Conservation (phyloP, 805 yeast genomes). For the Teunomyces cretensis region DNA sequence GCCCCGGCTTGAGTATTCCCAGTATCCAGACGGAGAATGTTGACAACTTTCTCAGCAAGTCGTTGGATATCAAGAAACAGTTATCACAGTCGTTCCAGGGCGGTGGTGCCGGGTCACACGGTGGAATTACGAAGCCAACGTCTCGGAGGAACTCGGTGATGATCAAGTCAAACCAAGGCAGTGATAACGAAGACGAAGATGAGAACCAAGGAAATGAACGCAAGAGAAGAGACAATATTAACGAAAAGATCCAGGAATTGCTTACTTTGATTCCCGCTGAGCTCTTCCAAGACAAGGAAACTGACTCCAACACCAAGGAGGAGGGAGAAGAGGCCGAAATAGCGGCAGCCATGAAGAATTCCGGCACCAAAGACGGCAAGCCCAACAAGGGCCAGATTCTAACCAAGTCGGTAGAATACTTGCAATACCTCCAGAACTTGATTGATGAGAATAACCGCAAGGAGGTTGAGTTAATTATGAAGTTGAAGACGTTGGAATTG, state of each 20-base stretch:
- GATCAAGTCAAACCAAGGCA: slow-evolving; percentile 20
- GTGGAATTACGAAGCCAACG: slow-evolving; percentile 40
- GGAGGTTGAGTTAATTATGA: slow-evolving; percentile 71
- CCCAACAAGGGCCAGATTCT: slow-evolving; percentile 84
- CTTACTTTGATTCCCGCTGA: slow-evolving; percentile 37
- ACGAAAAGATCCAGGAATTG: slow-evolving; percentile 45
- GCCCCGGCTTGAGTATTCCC: slow-evolving; percentile 21
- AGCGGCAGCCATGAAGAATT: slow-evolving; percentile 31
- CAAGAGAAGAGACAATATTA: slow-evolving; percentile 43
- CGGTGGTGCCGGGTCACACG: slow-evolving; percentile 14
- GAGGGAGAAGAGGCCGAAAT: slow-evolving; percentile 21
- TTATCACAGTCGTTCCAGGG: slow-evolving; percentile 37
- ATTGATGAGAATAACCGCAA: slow-evolving; percentile 77
- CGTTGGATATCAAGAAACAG: slow-evolving; percentile 41
- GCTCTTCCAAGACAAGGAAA: slow-evolving; percentile 30
- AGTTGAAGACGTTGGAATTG: slow-evolving; percentile 54
- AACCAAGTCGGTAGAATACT: slow-evolving; percentile 72
- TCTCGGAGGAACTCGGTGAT: slow-evolving; percentile 34
- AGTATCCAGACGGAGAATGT: slow-evolving; percentile 27
- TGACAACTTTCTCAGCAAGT: slow-evolving; percentile 26
- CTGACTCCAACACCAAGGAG: slow-evolving; percentile 8
- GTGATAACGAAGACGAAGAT: slow-evolving; percentile 20
- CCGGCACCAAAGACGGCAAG: slow-evolving; percentile 78
- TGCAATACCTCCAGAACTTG: slow-evolving; percentile 61
- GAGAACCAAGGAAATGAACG: slow-evolving; percentile 39